Percentiles rank a stretch among this genome's conserved stretches.
These are phyloP conservation scores for Niebla homalea DNA, from an alignment of 495 filamentous ascomycete genomes.

Conservation along the genomic window DNA sequence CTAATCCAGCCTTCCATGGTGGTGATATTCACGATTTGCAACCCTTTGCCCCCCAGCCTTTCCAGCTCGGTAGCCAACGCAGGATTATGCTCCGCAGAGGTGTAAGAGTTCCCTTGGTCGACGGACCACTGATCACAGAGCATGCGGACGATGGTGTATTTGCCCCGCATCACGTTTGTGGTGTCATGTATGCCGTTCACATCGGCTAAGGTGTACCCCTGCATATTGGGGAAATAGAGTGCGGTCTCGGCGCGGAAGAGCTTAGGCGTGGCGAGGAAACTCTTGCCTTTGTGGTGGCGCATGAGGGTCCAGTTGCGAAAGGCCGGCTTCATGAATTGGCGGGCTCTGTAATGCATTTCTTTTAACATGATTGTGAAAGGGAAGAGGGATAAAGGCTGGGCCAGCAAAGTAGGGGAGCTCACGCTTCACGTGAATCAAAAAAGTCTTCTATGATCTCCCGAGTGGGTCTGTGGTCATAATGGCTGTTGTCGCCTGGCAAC, in stretches of 20 bases:
- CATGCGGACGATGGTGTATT: conserved; percentile 63
- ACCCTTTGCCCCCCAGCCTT: conserved; percentile 24
- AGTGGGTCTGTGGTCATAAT: conserved; percentile 53
- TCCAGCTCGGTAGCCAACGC: conserved; percentile 37
- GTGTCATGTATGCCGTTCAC: conserved; percentile 44
- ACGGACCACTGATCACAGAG: conserved; percentile 78
- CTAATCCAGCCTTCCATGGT: conserved; percentile 70
- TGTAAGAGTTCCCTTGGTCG: conserved; percentile 61
- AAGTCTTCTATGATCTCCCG: conserved; percentile 66
- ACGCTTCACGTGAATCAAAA: conserved; percentile 71
- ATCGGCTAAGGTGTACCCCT: conserved; percentile 55
- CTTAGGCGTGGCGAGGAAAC: conserved; percentile 63
- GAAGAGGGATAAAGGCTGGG: no score
- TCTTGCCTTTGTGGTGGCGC: conserved; percentile 71
- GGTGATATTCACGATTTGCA: conserved; percentile 73
- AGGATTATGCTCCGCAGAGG: conserved; percentile 48
- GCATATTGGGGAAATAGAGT: conserved; percentile 87
- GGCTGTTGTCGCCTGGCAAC: conserved; percentile 61
- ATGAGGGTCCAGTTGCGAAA: conserved; percentile 87
- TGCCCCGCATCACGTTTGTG: conserved; percentile 54
- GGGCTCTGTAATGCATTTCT: conserved; percentile 2
- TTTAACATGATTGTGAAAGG: neutral
- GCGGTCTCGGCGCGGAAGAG: conserved; percentile 63
- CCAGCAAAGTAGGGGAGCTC: conserved; percentile 16
- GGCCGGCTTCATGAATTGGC: conserved; percentile 62